Conservation (phyloP, 208 protist species). For the Porcisia deanei region DNA sequence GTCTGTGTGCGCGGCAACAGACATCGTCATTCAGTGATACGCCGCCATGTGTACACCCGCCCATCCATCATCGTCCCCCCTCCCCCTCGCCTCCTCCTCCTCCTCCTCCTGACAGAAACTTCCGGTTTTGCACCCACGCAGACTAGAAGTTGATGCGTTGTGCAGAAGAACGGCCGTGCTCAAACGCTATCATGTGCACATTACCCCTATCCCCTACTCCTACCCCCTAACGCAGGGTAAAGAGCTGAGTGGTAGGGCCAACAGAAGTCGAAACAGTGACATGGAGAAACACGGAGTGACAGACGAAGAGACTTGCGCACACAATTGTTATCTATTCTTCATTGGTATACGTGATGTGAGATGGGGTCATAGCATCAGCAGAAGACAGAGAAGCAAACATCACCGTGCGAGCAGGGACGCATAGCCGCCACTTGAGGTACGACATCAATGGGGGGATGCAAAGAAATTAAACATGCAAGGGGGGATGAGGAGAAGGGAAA, state of each 20-base stretch:
- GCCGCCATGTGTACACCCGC: background rate
- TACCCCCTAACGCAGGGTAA: too few species aligned
- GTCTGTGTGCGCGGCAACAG: background rate
- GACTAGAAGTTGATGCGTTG: background rate
- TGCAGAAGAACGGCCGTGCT: background rate
- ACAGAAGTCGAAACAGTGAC: background rate
- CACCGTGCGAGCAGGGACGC: background rate
- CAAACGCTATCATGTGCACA: too few species aligned
- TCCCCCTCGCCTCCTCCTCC: too few species aligned
- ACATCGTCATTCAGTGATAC: background rate
- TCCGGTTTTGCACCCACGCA: background rate
- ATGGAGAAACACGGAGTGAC: background rate
- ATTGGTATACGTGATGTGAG: too few species aligned
- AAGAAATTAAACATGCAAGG: background rate
- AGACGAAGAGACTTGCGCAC: constrained; percentile 1
- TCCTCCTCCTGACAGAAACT: background rate
- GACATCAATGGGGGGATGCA: background rate
- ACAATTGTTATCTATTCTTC: background rate
- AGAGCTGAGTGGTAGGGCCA: too few species aligned
- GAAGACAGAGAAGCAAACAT: background rate
- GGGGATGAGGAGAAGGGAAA: background rate
- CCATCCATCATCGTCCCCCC: too few species aligned
- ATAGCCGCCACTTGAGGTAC: background rate
- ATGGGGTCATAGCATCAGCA: background rate
- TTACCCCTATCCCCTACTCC: too few species aligned